Evolutionary conservation across 176 grass and related monocot genomes (phyloP).

Genomic region (Thalia dealbata): DNA sequence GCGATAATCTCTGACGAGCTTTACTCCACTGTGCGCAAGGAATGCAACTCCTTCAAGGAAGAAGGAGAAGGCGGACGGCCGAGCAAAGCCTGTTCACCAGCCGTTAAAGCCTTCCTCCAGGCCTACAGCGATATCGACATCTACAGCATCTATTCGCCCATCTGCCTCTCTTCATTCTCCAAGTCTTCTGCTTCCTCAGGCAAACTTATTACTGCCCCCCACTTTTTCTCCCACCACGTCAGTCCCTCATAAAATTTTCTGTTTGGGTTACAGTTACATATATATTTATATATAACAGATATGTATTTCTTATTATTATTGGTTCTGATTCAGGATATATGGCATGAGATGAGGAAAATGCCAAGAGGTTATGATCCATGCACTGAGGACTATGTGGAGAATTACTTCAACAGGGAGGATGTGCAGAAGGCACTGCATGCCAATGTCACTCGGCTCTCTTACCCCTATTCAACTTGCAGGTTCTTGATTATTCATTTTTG

Average conservation of each 20-base stretch:
- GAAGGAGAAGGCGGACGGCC: constrained; percentile 46
- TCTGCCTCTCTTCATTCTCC: constrained; percentile 39
- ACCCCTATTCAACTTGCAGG: constrained; percentile 84
- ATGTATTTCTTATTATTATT: neutral
- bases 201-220: constrained; percentile 51
- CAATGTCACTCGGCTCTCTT: constrained; percentile 50
- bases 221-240: constrained; percentile 64
- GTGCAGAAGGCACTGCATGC: constrained; percentile 81
- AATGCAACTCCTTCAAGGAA: constrained; percentile 92
- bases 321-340: constrained; percentile 34
- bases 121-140: constrained; percentile 90
- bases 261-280: neutral
- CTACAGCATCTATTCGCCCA: constrained; percentile 91
- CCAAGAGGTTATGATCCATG: constrained; percentile 91
- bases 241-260: neutral
- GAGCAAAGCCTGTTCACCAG: constrained; percentile 54
- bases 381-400: constrained; percentile 69
- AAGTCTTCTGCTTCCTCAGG: constrained; percentile 6
- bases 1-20: constrained; percentile 96
- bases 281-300: neutral
- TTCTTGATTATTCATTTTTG: constrained; percentile 2
- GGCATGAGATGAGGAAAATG: constrained; percentile 39
- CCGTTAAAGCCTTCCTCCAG: constrained; percentile 57
- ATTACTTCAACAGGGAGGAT: constrained; percentile 64
- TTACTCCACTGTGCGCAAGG: constrained; percentile 53